These are phyloP conservation scores for Entrophospora sp. DNA, from an alignment of 192 early-diverging fungal species.

Conservation along the genomic window DNA sequence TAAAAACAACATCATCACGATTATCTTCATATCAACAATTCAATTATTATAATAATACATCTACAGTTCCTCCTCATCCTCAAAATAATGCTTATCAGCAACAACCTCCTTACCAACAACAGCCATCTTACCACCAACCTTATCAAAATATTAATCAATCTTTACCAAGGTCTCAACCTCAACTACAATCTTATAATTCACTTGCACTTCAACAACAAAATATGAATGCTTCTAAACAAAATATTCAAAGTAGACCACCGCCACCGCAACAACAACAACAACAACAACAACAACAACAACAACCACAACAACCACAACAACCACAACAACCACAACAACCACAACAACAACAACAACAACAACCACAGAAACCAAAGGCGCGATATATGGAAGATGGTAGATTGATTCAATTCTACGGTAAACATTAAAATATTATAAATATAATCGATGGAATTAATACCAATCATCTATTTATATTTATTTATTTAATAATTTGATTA, in stretches of 20 bases:
- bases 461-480: background rate
- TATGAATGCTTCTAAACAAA: too few relatives aligned
- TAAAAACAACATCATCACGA: too few relatives aligned
- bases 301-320: background rate
- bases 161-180: background rate
- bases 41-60: too few relatives aligned
- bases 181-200: background rate
- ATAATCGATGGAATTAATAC: too few relatives aligned
- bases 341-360: background rate
- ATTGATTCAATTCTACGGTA: slow-evolving; percentile 34
- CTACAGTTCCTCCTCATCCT: too few relatives aligned
- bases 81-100: too few relatives aligned
- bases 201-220: background rate
- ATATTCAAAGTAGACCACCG: background rate
- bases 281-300: background rate
- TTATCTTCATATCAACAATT: too few relatives aligned
- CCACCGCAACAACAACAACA: slow-evolving; percentile 3
- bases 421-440: too few relatives aligned
- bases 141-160: too few relatives aligned
- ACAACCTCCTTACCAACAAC: background rate
- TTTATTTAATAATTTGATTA: too few relatives aligned
- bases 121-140: background rate
- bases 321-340: background rate
- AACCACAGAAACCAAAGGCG: background rate
- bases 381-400: slow-evolving; percentile 24